Conservation (phyloP, 176 grass and related monocot species). For the Raddia distichophylla region DNA sequence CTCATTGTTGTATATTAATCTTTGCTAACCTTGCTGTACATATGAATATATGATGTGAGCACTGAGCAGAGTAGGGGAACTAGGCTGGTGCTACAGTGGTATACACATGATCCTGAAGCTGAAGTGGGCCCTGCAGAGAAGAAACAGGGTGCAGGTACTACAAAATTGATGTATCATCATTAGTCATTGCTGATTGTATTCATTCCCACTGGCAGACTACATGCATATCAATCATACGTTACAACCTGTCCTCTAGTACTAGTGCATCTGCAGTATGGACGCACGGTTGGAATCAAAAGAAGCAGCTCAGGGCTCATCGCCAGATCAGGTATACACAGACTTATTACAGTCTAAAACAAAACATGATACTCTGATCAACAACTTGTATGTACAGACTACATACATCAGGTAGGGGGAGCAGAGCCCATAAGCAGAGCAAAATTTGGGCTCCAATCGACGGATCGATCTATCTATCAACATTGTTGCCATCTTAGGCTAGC, state of each 20-base stretch:
- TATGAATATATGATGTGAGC: neutral
- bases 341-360: neutral
- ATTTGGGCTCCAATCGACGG: neutral
- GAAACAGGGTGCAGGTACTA: neutral
- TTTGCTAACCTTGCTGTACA: neutral
- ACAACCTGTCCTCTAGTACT: neutral
- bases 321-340: neutral
- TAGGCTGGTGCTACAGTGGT: neutral
- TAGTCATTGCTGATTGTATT: slow-evolving; percentile 25
- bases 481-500: neutral
- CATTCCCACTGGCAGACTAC: neutral
- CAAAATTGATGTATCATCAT: slow-evolving; percentile 1
- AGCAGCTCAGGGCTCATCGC: neutral
- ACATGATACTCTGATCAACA: neutral
- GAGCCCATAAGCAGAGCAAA: slow-evolving; percentile 25
- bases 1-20: neutral
- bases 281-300: neutral
- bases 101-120: neutral
- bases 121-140: slow-evolving; percentile 16
- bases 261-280: neutral
- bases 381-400: neutral
- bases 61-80: neutral
- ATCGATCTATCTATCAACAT: neutral
- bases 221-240: neutral
- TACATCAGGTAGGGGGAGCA: neutral